Base-by-base conservation (phyloP, 2,329 filamentous ascomycete species). In the Colletotrichum limetticola region DNA sequence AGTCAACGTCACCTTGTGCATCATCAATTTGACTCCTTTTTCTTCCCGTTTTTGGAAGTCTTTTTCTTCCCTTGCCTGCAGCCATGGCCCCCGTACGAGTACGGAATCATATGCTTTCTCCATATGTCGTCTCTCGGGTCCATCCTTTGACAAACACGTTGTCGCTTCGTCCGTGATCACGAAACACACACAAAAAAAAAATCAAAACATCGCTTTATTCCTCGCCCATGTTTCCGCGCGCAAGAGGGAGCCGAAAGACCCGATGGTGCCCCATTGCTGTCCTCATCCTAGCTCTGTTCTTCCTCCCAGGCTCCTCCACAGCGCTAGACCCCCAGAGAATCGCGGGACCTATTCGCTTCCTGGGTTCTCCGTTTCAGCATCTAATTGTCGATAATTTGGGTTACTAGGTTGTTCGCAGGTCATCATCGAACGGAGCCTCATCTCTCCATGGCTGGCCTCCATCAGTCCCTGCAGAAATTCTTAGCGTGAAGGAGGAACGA, bases 251-350 rank as follows among this genome's bases (percentile, higher is more conserved):
- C 59, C 37, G 24, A 49, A 30, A 35, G 26, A 46, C 37, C 59
- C 42, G 57, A 35, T 35, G 11, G 12, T 3, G 42, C 16, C 42
- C 30, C 55, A 1, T 57, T 32, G 1, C 26, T 12, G 3, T 11
- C 30, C 57, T 59, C 24, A 14, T 14, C 19, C 42, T 9, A 24
- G 42, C 19, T 46, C 42, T 46, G 16, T 46, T 46, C 42, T n/a
- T 46, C 14, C 19, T 46, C 19, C 16, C 19, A 42, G 32, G 11
- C 30, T 62, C 63, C 60, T 67, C 68, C 57, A 71, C 35, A 35
- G 26, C 52, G 42, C 69, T 63, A 52, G 42, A 68, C 69, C 69
- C 42, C 69, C 59, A 32, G 52, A 58, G 30, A 63, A 52, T 12
- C 22, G 28, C 8, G 46, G 19, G 35, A 30, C 49, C 63, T 46